phyloP scores from a whole-genome alignment of 305 asterid species.

The Salvia sclarea region DNA sequence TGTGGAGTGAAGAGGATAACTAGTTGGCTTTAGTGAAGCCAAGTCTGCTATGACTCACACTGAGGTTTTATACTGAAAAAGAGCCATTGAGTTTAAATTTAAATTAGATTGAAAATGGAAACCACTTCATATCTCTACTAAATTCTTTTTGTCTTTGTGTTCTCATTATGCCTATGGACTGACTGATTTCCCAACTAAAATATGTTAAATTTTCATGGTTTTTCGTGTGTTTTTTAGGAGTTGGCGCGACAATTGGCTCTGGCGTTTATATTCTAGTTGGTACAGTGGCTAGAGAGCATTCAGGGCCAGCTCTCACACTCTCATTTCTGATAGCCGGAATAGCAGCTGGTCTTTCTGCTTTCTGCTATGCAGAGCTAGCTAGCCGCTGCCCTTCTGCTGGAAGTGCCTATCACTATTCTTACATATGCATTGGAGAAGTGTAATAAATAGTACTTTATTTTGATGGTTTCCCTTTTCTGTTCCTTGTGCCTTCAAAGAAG shows the following conservation, averaged over 20 bases:
- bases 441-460: constrained; percentile 32
- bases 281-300: constrained; percentile 96
- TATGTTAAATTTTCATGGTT: constrained; percentile 14
- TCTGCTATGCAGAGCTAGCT: constrained; percentile 94
- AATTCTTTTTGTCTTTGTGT: neutral
- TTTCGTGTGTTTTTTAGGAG: constrained; percentile 52
- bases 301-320: constrained; percentile 90
- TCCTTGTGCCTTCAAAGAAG: neutral
- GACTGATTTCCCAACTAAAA: neutral
- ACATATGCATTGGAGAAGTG: constrained; percentile 96
- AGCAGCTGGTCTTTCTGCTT: constrained; percentile 96
- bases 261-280: constrained; percentile 97
- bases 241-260: constrained; percentile 93
- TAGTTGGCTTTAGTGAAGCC: neutral
- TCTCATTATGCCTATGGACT: constrained; percentile 20
- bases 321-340: constrained; percentile 92
- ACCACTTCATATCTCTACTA: neutral
- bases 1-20: neutral
- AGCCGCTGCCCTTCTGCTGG: constrained; percentile 98
- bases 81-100: neutral
- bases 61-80: neutral
- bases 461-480: neutral
- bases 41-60: neutral
- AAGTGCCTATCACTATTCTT: constrained; percentile 95
- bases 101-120: neutral